phyloP scores from a whole-genome alignment of 108 stramenopile species.

The Nitzschia sp. region DNA sequence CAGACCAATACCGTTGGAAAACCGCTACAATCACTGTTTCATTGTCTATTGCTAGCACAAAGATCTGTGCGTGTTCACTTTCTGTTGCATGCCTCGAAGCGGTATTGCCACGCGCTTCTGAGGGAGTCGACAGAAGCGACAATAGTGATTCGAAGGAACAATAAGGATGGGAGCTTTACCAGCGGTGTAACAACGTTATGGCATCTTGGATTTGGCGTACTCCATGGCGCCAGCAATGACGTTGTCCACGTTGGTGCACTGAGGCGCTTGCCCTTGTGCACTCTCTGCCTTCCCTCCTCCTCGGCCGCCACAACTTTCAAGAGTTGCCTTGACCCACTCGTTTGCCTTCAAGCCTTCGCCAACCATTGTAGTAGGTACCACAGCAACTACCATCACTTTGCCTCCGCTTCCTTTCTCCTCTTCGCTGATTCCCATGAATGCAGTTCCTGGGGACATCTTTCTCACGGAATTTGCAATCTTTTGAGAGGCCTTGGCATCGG shows the following conservation, averaged over 20 bases:
- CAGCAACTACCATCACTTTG: constrained; percentile 76
- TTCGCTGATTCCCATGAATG: constrained; percentile 80
- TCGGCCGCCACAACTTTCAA: constrained; percentile 75
- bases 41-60: too few relatives aligned
- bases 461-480: constrained; percentile 87
- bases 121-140: too few relatives aligned
- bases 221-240: constrained; percentile 67
- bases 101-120: too few relatives aligned
- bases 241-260: constrained; percentile 63
- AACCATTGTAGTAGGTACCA: constrained; percentile 67
- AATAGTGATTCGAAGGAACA: too few relatives aligned
- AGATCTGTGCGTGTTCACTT: background rate
- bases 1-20: too few relatives aligned
- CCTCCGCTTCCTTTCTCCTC: constrained; percentile 81
- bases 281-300: constrained; percentile 83
- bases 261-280: constrained; percentile 79
- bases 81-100: constrained; percentile 4
- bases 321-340: constrained; percentile 75
- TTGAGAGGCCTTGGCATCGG: constrained; percentile 91
- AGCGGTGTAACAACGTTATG: background rate
- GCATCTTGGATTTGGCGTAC: constrained; percentile 46
- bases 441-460: constrained; percentile 76
- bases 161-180: background rate
- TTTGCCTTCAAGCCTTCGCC: constrained; percentile 72
- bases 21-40: too few relatives aligned